Base-by-base conservation (phyloP, 2,329 filamentous ascomycete genomes). In the Xylariaceae sp. region DNA sequence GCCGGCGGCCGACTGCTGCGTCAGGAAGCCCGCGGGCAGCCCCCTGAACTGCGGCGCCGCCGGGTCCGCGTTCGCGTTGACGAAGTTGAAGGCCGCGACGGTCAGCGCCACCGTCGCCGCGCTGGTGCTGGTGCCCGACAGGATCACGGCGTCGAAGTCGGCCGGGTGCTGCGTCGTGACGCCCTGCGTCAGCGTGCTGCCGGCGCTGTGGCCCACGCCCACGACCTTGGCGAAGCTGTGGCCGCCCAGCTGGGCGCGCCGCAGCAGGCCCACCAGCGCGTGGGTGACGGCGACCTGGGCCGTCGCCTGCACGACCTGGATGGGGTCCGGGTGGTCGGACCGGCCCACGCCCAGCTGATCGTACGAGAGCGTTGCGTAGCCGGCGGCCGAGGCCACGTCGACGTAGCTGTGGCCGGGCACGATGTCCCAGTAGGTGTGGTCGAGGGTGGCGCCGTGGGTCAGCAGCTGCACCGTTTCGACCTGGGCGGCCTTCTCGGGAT, bases 341-440 rank as follows among this genome's bases (percentile, higher is more conserved):
- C 37, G 37, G 2, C 60, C 61, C 2, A 52, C 50, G 19, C 60
- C 61, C 8, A 65, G 54, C 31, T 62, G 59, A 43, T 65, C 61
- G 47, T 63, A 64, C 34, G 52, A 55, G 48, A 65, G 57, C 2
- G 59, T 61, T 3, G 58, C 55, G 43, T 60, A 61, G 35, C 56
- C 56, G 19, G 52, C 42, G 23, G 47, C 47, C 4, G 58, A 54
- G 3, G 61, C 62, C n/a, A 53, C 50, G 37, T 63, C 60, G 14
- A 62, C 52, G 36, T 63, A 64, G 42, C 50, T 57, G 47, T 63
- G 61, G 26, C 51, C 55, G 6, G 48, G 46, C 11, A 53, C 50
- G 38, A 61, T 57, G 43, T 64, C 55, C 55, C 55, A 60, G 44
- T 59, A 59, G 44, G 39, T 49, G 42, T 43, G 48, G 43, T 63